Conservation (phyloP, 441 rosid genomes). For the Euphorbia celastroides region DNA sequence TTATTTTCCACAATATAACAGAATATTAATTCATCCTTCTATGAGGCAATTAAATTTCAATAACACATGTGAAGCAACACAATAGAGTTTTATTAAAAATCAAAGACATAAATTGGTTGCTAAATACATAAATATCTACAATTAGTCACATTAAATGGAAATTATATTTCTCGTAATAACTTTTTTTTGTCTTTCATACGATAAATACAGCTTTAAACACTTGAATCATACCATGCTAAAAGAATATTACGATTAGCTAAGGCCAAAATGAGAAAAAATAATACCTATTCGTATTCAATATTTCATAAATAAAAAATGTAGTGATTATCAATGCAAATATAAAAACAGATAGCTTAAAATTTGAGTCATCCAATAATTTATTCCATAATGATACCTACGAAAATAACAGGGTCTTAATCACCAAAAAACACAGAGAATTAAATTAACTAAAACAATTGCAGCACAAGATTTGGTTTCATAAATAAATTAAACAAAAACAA, state of each 20-base stretch:
- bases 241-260: too few species aligned
- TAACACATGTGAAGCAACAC: neutral
- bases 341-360: neutral
- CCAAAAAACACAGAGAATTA: neutral
- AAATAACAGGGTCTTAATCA: neutral
- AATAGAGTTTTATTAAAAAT: neutral
- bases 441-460: neutral
- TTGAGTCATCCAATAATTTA: neutral
- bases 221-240: too few species aligned
- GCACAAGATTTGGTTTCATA: neutral
- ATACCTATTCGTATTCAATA: too few species aligned
- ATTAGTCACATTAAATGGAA: neutral
- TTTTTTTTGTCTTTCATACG: neutral
- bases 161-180: neutral
- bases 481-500: neutral
- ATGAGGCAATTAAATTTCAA: too few species aligned
- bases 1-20: too few species aligned
- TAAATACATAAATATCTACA: neutral
- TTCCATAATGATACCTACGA: neutral
- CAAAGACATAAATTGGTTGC: neutral
- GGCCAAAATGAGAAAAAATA: too few species aligned
- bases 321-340: neutral
- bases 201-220: too few species aligned
- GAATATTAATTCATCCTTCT: too few species aligned
- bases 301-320: neutral